Evolutionary conservation across 176 grass and related monocot species (phyloP), one percentile per base, ranked within the genome.

Genomic region (Ensete ventricosum): DNA sequence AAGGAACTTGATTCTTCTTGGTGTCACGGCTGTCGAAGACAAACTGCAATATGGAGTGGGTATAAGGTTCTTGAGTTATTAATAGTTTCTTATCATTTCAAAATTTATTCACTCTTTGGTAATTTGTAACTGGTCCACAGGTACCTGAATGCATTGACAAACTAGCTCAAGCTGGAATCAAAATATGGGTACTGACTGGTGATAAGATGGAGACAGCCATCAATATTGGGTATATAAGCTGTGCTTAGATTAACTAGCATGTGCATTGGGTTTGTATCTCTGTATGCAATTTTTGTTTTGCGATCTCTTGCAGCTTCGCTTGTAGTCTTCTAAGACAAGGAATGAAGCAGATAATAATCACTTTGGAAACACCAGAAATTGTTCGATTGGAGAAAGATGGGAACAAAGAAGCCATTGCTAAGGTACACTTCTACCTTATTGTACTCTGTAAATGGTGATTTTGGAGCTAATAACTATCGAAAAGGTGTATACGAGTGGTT

Each of bases 201-300:
- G 94, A 97, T 71, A 97, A 97, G 81, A 90, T 97, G 90, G 94
- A 97, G 76, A 97, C 94, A 8, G 94, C 94, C 74, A 88, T 97
- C 81, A 97, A 97, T 64, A 97, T 97, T 1, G 94, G 94, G 90
- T 97, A 76, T 73, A 63, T 73, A 1, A 51, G 52, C 51, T 52
- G 17, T 52, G 19, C 69, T 72, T 72, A 72, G 49, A 53, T 19
- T 53, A 72, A 14, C 53, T 72, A 2, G 9, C 22, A 51, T 29
- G 8, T 19, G 9, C 9, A 51, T 26, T 57, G 14, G 13, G 22
- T 17, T 74, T 74, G 14, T 74, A 19, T 74, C 24, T 14, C 11
- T 70, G 34, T 29, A 27, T 27, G 11, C 58, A 24, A 58, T 50
- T 0, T 77, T 84, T 73, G 27, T 43, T 52, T 78, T 9, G 16